Conservation (phyloP, 768 basidiomycete species). For the Rhodosporidiobolus odoratus region DNA sequence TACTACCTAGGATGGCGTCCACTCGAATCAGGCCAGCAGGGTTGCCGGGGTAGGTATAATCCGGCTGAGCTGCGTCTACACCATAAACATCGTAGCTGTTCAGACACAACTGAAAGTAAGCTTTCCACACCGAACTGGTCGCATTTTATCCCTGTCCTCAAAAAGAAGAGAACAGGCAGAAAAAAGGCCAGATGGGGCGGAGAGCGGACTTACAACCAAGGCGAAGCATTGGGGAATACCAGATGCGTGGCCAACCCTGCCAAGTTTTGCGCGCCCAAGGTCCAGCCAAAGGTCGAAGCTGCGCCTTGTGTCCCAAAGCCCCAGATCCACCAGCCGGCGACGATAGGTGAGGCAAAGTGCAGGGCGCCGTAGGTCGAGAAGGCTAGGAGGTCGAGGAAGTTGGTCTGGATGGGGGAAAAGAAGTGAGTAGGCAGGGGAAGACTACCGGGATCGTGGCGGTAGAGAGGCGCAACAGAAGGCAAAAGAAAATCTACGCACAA, state of each 20-base stretch:
- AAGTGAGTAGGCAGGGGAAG: neutral
- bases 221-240: constrained; percentile 32
- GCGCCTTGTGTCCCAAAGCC: constrained; percentile 35
- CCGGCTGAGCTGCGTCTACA: constrained; percentile 30
- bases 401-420: constrained; percentile 4
- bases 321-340: constrained; percentile 37
- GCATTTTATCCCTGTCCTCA: too few species aligned
- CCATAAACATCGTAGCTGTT: constrained; percentile 36
- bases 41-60: constrained; percentile 35
- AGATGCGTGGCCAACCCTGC: constrained; percentile 33
- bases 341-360: constrained; percentile 34
- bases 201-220: constrained; percentile 30
- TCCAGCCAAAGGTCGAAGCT: constrained; percentile 29
- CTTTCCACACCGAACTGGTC: too few species aligned
- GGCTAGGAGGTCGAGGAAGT: constrained; percentile 24
- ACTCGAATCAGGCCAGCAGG: constrained; percentile 32
- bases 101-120: neutral
- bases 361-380: constrained; percentile 36
- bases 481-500: constrained; percentile 6
- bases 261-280: constrained; percentile 32
- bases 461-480: neutral
- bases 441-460: too few species aligned
- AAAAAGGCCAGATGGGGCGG: neutral
- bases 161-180: too few species aligned
- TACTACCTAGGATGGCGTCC: constrained; percentile 35